Percentiles rank a stretch among this genome's conserved stretches.
phyloP scores from a whole-genome alignment of 2,329 filamentous ascomycete genomes.

The Lecanosticta acicola region DNA sequence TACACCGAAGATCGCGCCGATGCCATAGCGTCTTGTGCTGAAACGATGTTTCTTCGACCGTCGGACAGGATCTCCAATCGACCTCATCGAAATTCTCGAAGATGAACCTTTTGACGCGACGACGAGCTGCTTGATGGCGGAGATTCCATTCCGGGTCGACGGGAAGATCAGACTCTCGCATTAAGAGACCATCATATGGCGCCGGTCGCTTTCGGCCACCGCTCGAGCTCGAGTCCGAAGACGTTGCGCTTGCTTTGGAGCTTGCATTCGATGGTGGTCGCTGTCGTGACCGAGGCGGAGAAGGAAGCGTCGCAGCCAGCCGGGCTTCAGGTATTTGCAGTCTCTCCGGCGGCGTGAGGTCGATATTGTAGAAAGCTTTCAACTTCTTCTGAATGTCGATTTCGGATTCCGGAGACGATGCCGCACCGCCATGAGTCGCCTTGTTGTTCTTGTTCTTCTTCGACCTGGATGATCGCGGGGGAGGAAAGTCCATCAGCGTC shows the following conservation, averaged over 20 bases:
- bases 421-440: neutral
- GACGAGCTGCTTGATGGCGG: conserved; percentile 6
- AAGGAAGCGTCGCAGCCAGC: no score
- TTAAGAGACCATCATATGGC: neutral
- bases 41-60: conserved; percentile 14
- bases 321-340: no score
- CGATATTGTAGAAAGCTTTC: no score
- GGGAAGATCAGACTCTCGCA: conserved; percentile 1
- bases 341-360: no score
- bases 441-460: no score
- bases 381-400: neutral
- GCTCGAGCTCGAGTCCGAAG: no score
- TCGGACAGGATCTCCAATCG: conserved; percentile 22
- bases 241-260: no score
- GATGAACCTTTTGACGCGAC: conserved; percentile 14
- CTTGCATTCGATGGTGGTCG: no score
- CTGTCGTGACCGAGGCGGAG: no score
- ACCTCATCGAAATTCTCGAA: conserved; percentile 13
- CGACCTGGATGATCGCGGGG: neutral
- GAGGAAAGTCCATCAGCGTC: neutral
- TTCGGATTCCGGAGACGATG: neutral
- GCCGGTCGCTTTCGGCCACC: no score
- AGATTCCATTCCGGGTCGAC: neutral
- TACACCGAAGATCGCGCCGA: conserved; percentile 16
- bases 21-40: conserved; percentile 11